phyloP scores from a whole-genome alignment of 2,329 filamentous ascomycete genomes.

The Aspergillus quadrilineatus region DNA sequence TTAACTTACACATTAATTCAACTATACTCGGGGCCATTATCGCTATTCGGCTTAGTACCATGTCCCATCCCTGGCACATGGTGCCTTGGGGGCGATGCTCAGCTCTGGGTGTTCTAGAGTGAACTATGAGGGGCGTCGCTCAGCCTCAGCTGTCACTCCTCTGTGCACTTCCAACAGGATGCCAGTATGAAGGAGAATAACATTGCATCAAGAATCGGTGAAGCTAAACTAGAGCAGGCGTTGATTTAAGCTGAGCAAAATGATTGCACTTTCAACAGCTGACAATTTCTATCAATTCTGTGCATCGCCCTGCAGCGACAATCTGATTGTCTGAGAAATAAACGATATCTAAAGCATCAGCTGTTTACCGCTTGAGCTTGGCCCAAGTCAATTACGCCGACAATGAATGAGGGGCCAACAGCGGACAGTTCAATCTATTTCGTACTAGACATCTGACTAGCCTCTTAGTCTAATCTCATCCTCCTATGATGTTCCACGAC shows the following conservation, averaged over 20 bases:
- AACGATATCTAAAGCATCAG: neutral
- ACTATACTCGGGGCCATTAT: neutral
- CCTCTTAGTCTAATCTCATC: neutral
- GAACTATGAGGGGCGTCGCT: neutral
- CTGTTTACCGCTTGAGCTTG: conserved; percentile 8
- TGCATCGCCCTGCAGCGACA: neutral
- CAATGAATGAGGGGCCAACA: neutral
- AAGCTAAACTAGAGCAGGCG: neutral
- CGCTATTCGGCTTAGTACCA: neutral
- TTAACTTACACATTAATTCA: neutral
- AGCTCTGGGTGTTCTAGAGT: neutral
- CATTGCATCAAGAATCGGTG: neutral
- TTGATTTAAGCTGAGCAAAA: neutral
- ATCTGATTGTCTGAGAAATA: neutral
- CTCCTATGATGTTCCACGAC: conserved; percentile 11
- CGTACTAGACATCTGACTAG: neutral
- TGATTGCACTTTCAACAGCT: neutral
- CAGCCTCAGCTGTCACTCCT: neutral
- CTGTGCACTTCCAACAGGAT: neutral
- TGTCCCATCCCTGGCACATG: neutral
- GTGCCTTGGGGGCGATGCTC: neutral
- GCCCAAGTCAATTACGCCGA: neutral
- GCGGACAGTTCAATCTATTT: neutral
- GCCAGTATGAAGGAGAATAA: neutral
- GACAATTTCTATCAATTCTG: neutral